These are phyloP conservation scores for Podospora comata DNA, from an alignment of 495 filamentous ascomycete species.

Conservation along the genomic window DNA sequence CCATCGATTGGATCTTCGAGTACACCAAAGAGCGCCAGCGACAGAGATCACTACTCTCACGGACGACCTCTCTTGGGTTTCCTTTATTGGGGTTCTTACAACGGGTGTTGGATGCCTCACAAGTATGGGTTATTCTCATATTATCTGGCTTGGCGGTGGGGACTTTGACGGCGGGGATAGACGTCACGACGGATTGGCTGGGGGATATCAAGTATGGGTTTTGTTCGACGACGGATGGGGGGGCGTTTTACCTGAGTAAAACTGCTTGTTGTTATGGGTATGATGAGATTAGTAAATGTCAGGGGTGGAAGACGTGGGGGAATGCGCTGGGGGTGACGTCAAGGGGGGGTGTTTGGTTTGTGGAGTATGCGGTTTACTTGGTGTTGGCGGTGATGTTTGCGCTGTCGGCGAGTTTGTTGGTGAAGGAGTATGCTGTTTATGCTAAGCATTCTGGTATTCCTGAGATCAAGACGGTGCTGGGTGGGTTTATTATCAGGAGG, in stretches of 20 bases:
- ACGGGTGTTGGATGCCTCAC: slow-evolving; percentile 74
- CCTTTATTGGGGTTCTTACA: slow-evolving; percentile 63
- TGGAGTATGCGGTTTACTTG: slow-evolving; percentile 85
- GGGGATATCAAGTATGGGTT: slow-evolving; percentile 92
- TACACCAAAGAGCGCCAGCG: slow-evolving; percentile 95
- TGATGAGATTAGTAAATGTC: slow-evolving; percentile 71
- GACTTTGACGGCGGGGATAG: slow-evolving; percentile 79
- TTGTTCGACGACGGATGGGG: slow-evolving; percentile 74
- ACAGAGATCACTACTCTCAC: slow-evolving; percentile 68
- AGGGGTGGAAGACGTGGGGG: slow-evolving; percentile 84
- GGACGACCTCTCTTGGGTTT: slow-evolving; percentile 53
- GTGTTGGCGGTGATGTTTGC: slow-evolving; percentile 82
- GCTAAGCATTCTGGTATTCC: slow-evolving; percentile 96
- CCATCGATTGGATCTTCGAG: slow-evolving; percentile 99
- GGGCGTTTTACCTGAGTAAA: slow-evolving; percentile 84
- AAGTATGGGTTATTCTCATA: slow-evolving; percentile 88
- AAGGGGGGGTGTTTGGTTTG: slow-evolving; percentile 65
- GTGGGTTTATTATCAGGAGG: slow-evolving; percentile 87
- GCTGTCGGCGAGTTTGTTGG: slow-evolving; percentile 70
- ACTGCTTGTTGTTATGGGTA: slow-evolving; percentile 92
- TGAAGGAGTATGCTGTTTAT: slow-evolving; percentile 79
- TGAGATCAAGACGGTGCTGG: slow-evolving; percentile 95
- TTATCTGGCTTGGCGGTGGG: slow-evolving; percentile 73
- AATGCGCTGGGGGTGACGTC: slow-evolving; percentile 64
- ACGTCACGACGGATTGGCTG: slow-evolving; percentile 91